Percentiles rank a stretch among this genome's conserved stretches.
phyloP scores from a whole-genome alignment of 257 asterid species.

The Lithospermum erythrorhizon region DNA sequence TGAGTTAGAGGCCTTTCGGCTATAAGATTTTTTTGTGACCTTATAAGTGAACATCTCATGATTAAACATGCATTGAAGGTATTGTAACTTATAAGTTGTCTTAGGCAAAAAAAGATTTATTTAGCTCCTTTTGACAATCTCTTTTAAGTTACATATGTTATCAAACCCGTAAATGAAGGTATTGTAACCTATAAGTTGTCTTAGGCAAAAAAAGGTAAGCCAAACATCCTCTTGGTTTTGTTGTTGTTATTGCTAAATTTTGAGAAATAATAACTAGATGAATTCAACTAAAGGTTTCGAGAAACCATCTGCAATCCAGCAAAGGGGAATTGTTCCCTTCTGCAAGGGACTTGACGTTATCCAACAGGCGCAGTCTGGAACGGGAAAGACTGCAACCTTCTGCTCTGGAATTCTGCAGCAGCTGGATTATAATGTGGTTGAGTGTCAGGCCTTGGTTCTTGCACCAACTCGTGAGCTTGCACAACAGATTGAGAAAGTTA shows the following conservation, averaged over 20 bases:
- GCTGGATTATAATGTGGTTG: slow-evolving; percentile 34
- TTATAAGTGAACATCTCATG: too few species aligned
- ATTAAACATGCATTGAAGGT: too few species aligned
- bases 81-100: too few species aligned
- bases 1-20: too few species aligned
- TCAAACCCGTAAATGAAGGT: too few species aligned
- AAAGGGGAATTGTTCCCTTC: slow-evolving; percentile 53
- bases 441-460: slow-evolving; percentile 50
- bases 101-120: too few species aligned
- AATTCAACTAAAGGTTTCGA: slow-evolving; percentile 31
- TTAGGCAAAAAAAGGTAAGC: too few species aligned
- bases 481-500: slow-evolving; percentile 51
- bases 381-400: slow-evolving; percentile 58
- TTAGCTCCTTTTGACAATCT: not conserved
- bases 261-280: not conserved
- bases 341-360: slow-evolving; percentile 37
- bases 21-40: too few species aligned
- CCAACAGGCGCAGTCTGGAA: slow-evolving; percentile 34
- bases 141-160: too few species aligned
- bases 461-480: slow-evolving; percentile 63
- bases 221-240: not conserved
- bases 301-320: slow-evolving; percentile 58
- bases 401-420: slow-evolving; percentile 54
- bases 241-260: not conserved
- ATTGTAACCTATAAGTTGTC: too few species aligned